Evolutionary conservation across 495 filamentous ascomycete genomes (phyloP).

Genomic region (Lasiosphaeris hirsuta): DNA sequence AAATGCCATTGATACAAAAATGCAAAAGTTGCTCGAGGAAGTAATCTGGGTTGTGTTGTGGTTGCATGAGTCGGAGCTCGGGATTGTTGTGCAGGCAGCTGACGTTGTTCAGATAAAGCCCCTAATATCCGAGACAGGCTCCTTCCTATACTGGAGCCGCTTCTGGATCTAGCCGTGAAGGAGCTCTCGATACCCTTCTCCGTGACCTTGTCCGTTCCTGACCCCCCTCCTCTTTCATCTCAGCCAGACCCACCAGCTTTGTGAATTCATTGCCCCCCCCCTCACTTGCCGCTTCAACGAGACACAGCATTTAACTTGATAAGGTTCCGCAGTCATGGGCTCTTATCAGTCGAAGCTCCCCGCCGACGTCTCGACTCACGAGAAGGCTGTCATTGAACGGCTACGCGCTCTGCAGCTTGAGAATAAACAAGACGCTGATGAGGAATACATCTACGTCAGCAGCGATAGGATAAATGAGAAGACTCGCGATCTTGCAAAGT

Average conservation of each 20-base stretch:
- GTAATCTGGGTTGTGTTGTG: too few species aligned
- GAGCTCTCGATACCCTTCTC: not conserved
- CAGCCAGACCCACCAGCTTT: not conserved
- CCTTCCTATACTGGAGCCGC: constrained; percentile 1
- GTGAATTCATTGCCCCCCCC: not conserved
- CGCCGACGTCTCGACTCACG: constrained; percentile 22
- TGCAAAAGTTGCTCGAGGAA: too few species aligned
- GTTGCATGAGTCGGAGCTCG: too few species aligned
- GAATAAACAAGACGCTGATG: constrained; percentile 27
- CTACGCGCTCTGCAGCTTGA: constrained; percentile 38
- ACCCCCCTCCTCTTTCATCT: too few species aligned
- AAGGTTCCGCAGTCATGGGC: constrained; percentile 38
- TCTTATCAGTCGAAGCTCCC: constrained; percentile 43
- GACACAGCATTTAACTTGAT: not conserved
- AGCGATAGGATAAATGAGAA: constrained; percentile 13
- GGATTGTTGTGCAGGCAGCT: not conserved
- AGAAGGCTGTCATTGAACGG: constrained; percentile 43
- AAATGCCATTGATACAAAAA: too few species aligned
- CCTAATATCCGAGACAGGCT: constrained; percentile 4
- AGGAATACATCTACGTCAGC: constrained; percentile 49
- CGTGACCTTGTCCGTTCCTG: too few species aligned
- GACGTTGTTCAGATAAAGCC: not conserved
- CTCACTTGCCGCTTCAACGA: not conserved
- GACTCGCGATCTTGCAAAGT: constrained; percentile 1
- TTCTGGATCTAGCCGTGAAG: not conserved